Base-by-base conservation (phyloP, 345 rosid genomes). In the Acer negundo region DNA sequence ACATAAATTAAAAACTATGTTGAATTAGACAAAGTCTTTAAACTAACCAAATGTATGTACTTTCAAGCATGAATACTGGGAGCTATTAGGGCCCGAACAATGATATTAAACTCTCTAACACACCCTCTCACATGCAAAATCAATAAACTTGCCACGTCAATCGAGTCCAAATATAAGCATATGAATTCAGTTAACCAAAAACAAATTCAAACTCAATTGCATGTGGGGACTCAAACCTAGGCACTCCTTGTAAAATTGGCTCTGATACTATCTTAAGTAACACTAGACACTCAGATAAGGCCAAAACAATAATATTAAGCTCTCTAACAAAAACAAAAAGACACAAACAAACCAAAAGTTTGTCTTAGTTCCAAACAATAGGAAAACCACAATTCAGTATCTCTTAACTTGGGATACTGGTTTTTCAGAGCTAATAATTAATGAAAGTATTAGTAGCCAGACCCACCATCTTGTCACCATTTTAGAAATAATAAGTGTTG, bases 1-100 rank as follows among this genome's bases (percentile, higher is more conserved):
- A 7, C 13, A 75, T 66, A 28, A 81, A 47, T 65, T 70, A 6
- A 75, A 77, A 55, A 80, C 59, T 8, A 64, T 46, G 49, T 55
- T 24, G n/a, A 62, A 64, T 28, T 58, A 75, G 40, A 69, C 64
- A 69, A 70, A 22, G 12, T 61, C 20, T 12, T 55, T 62, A 28
- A n/a, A 26, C 66, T n/a, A 61, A 66, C 46, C 56, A 61, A 10
- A 24, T 49, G 49, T 44, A 47, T 49, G 7, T 44, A 31, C 72
- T 26, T 40, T 55, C 28, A 3, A 59, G 62, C 62, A 62, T 16
- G 28, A 35, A 35, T 31, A 15, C 9, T 16, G n/a, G 10, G 62
- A 40, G n/a, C 13, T 59, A 59, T 59, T 22, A 59, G 22, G 55
- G 62, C 46, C 49, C 63, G 22, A 9, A 59, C 63, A n/a, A 59